Evolutionary conservation across 2,329 filamentous ascomycete species (phyloP).

Genomic region (Fusarium sp.): DNA sequence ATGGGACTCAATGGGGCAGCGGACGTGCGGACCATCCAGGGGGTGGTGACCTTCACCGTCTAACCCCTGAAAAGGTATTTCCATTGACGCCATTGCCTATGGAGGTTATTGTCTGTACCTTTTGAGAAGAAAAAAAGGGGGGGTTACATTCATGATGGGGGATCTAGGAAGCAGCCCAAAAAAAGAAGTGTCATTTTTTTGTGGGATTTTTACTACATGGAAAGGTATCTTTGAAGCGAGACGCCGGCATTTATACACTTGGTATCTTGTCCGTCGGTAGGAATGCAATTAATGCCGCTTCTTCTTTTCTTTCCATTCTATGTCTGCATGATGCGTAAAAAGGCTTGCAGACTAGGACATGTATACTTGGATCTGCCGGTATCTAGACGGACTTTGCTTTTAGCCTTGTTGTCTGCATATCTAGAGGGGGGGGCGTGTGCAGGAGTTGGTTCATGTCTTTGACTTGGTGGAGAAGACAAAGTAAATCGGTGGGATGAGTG

Average conservation of each 20-base stretch:
- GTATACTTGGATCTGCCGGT: neutral
- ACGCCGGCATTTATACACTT: neutral
- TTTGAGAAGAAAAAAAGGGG: neutral
- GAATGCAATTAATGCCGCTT: neutral
- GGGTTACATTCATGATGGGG: neutral
- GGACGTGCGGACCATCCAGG: neutral
- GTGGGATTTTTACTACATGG: neutral
- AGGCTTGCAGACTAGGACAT: neutral
- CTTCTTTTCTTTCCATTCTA: no score
- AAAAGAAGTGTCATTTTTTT: neutral
- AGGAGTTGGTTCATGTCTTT: neutral
- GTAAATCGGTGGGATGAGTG: neutral
- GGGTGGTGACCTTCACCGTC: neutral
- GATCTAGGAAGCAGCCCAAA: neutral
- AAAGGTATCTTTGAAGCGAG: neutral
- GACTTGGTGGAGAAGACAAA: neutral
- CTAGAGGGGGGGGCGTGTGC: neutral
- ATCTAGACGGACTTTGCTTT: neutral
- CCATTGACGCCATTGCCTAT: neutral
- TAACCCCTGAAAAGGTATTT: slow-evolving; percentile 16
- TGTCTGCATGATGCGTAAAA: neutral
- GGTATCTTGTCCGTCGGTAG: neutral
- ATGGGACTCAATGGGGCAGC: neutral
- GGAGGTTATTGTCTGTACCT: neutral
- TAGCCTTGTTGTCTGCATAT: neutral